A percentile compares a stretch with the other conserved stretches of the same genome.
These are phyloP conservation scores for Coffea eugenioides DNA, from an alignment of 257 asterid species.

Conservation along the genomic window DNA sequence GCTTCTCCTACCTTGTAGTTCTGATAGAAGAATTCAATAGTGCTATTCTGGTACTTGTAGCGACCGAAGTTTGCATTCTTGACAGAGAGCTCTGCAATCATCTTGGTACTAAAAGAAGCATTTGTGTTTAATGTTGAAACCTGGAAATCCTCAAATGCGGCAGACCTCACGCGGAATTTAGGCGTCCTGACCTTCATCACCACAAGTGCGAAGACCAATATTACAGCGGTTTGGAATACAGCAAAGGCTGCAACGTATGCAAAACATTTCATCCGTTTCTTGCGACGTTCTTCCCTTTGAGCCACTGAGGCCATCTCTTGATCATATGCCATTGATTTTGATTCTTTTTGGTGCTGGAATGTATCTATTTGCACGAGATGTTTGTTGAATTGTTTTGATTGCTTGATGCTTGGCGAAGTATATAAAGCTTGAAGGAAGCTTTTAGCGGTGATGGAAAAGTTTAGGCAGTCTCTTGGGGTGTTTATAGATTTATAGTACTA, in stretches of 20 bases:
- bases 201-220: slow-evolving; percentile 27
- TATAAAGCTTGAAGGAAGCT: background rate
- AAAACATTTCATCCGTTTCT: slow-evolving; percentile 36
- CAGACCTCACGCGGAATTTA: slow-evolving; percentile 31
- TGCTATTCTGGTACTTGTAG: slow-evolving; percentile 33
- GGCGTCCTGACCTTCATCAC: slow-evolving; percentile 36
- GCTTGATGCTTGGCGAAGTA: too few relatives aligned
- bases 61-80: slow-evolving; percentile 49
- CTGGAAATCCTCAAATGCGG: slow-evolving; percentile 9
- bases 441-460: background rate
- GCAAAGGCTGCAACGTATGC: slow-evolving; percentile 28
- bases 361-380: background rate
- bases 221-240: slow-evolving; percentile 32
- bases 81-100: slow-evolving; percentile 31
- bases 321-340: slow-evolving; percentile 14
- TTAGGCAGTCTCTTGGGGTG: background rate
- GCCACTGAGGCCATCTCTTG: slow-evolving; percentile 10
- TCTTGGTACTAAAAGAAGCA: slow-evolving; percentile 26
- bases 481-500: background rate
- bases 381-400: background rate
- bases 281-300: slow-evolving; percentile 17
- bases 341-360: background rate
- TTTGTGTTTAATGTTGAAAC: slow-evolving; percentile 4
- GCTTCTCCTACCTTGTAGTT: slow-evolving; percentile 32
- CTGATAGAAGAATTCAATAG: slow-evolving; percentile 30